These are phyloP conservation scores for Fusarium burgessii DNA, from an alignment of 2,329 filamentous ascomycete species.

Conservation along the genomic window DNA sequence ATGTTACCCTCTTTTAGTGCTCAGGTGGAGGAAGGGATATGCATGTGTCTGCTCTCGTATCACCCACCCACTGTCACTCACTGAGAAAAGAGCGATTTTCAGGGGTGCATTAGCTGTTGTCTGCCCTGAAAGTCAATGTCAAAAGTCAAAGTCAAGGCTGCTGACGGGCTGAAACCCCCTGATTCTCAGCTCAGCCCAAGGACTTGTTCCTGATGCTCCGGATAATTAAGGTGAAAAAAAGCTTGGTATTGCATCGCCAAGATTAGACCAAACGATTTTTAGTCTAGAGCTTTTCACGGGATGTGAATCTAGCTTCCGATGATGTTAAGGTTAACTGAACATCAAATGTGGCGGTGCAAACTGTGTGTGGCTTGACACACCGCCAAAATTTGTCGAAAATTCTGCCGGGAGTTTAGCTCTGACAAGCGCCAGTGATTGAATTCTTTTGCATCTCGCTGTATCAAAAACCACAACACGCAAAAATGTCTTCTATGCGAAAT, in stretches of 20 bases:
- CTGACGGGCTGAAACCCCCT: slow-evolving; percentile 24
- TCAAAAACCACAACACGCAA: slow-evolving; percentile 9
- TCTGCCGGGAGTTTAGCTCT: slow-evolving; percentile 47
- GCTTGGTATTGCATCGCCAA: slow-evolving; percentile 13
- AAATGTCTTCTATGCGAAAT: slow-evolving; percentile 71
- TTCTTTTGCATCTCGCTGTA: slow-evolving; percentile 16
- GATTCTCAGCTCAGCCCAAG: slow-evolving; percentile 2
- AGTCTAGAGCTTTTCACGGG: neutral
- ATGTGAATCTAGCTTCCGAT: slow-evolving; percentile 19
- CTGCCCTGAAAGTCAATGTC: slow-evolving; percentile 5
- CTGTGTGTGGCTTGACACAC: slow-evolving; percentile 41
- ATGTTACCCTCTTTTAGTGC: slow-evolving; percentile 7
- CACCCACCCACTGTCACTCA: neutral
- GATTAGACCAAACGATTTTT: neutral
- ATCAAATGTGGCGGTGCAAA: slow-evolving; percentile 22
- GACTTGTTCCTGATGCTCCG: neutral
- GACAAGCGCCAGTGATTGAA: slow-evolving; percentile 4
- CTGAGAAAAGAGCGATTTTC: slow-evolving; percentile 5
- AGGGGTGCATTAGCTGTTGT: slow-evolving; percentile 20
- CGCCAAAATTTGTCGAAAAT: slow-evolving; percentile 54
- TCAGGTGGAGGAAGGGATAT: slow-evolving; percentile 19
- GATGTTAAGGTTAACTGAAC: slow-evolving; percentile 18
- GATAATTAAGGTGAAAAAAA: neutral
- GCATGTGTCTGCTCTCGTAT: slow-evolving; percentile 23
- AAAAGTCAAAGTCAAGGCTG: slow-evolving; percentile 7